Evolutionary conservation across 495 filamentous ascomycete species (phyloP).

Genomic region (Saxophila tyrrhenica): DNA sequence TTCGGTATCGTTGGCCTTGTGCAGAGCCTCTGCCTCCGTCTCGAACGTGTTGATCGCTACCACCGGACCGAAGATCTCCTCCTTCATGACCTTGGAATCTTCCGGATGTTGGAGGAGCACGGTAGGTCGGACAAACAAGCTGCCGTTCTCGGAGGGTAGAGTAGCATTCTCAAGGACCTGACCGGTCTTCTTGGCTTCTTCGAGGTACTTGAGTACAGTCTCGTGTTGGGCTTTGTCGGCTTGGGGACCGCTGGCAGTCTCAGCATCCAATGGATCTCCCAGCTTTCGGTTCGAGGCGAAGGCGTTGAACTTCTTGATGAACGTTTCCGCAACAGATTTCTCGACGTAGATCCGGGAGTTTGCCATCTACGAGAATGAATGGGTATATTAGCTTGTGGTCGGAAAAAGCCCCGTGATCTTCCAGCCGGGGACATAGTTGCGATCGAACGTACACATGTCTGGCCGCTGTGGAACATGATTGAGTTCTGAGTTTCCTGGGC

Average conservation of each 20-base stretch:
- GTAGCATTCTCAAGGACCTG: constrained; percentile 17
- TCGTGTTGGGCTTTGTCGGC: constrained; percentile 3
- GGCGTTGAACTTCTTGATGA: constrained; percentile 18
- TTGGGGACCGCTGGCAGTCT: constrained; percentile 22
- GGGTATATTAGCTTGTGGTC: too few species aligned
- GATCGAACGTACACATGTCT: too few species aligned
- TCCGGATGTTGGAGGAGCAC: constrained; percentile 30
- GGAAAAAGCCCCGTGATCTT: too few species aligned
- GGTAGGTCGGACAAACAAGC: constrained; percentile 39
- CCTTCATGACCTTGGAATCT: constrained; percentile 29
- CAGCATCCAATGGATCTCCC: constrained; percentile 24
- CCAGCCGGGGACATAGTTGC: constrained; percentile 7
- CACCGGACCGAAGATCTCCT: constrained; percentile 42
- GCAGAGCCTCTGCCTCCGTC: constrained; percentile 5
- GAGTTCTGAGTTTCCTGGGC: too few species aligned
- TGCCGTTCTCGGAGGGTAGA: constrained; percentile 18
- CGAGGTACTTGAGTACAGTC: constrained; percentile 7
- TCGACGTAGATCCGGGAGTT: constrained; percentile 29
- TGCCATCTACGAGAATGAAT: too few species aligned
- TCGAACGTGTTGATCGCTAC: constrained; percentile 27
- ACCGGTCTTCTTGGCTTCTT: constrained; percentile 22
- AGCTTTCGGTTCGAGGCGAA: constrained; percentile 7
- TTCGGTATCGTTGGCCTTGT: constrained; percentile 5
- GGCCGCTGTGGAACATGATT: too few species aligned
- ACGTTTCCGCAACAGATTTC: constrained; percentile 24